Evolutionary conservation across 1,139 yeast species (phyloP), one percentile per base, ranked within the genome.

Genomic region (Pichiaceae sp.): DNA sequence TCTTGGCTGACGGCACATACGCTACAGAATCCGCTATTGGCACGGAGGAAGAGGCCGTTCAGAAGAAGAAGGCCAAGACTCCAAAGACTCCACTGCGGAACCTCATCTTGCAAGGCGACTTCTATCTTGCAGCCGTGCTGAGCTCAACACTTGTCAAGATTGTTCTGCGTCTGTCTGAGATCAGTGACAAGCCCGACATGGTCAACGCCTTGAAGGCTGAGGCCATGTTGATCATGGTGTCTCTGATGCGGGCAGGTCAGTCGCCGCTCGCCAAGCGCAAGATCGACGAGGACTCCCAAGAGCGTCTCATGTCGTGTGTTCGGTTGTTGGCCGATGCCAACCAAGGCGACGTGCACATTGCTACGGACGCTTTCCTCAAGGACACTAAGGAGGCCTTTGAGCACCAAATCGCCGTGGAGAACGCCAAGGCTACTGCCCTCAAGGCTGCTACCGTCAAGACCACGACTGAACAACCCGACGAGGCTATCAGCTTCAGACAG

Each of bases 1-100:
- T 93, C 39, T 72, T 91, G 46, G 96, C 98, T 17, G 99, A 93
- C 63, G 99, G 99, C 49, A 93, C 99, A 1, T 93, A 93, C 63
- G 98, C 98, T 23, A 83, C 96, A 24, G 98, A 93, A 61, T 80
- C 78, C 50, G 96, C 97, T 0, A 69, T 86, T 42, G 31, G 20
- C 76, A 84, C 29, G 4, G 64, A 72, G 12, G 54, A 54, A 20
- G 14, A 42, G 4, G 21, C 41, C 2, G 46, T 38, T 12, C 49
- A 49, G n/a, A 68, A 66, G 35, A 53, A 54, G 3, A 58, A 57
- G 11, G 42, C 52, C n/a, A 60, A 59, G 29, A 9, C 24, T 3
- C 30, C 42, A 29, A 72, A 69, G 48, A 87, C 93, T 28, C 86
- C 95, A 37, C 65, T 93, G 48, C 82, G 98, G 56, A 75, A 78